phyloP scores from a whole-genome alignment of 1,284 basidiomycete species.

The Sporisorium graminicola region DNA sequence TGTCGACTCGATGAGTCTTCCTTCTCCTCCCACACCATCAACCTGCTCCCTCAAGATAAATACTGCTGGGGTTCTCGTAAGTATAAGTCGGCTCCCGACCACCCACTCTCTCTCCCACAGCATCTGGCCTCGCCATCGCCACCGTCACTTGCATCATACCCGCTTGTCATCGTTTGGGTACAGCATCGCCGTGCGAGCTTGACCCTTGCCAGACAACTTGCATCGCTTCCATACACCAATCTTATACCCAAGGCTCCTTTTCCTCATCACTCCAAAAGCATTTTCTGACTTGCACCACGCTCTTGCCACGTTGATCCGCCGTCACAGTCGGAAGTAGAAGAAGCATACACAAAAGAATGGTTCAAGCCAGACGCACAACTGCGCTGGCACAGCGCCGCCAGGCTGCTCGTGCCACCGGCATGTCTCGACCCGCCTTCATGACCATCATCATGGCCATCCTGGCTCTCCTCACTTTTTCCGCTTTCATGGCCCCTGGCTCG shows the following conservation, averaged over 20 bases:
- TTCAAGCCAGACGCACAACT: slow-evolving; percentile 40
- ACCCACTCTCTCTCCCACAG: background rate
- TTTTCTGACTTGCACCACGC: slow-evolving; percentile 4
- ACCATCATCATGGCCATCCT: slow-evolving; percentile 60
- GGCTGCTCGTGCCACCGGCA: slow-evolving; percentile 47
- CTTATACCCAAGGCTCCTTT: slow-evolving; percentile 5
- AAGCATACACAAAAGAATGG: slow-evolving; percentile 29
- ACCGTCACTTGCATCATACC: slow-evolving; percentile 8
- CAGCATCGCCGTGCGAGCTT: slow-evolving; percentile 17
- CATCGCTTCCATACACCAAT: slow-evolving; percentile 7
- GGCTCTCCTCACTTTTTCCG: slow-evolving; percentile 58
- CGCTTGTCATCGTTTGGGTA: background rate
- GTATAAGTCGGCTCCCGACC: slow-evolving; percentile 4
- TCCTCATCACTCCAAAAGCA: slow-evolving; percentile 7
- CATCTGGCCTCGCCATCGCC: slow-evolving; percentile 3
- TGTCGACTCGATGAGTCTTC: slow-evolving; percentile 1
- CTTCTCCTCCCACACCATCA: slow-evolving; percentile 24
- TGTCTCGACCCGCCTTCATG: slow-evolving; percentile 50
- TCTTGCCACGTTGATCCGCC: background rate
- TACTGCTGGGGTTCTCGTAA: slow-evolving; percentile 42
- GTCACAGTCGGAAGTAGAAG: slow-evolving; percentile 41
- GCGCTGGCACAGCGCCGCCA: slow-evolving; percentile 45
- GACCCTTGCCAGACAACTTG: background rate
- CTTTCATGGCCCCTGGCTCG: slow-evolving; percentile 46
- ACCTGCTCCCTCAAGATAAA: slow-evolving; percentile 39